Evolutionary conservation across 352 stramenopile genomes (phyloP), one percentile per base, ranked within the genome.

Genomic region (Globisporangium polare): DNA sequence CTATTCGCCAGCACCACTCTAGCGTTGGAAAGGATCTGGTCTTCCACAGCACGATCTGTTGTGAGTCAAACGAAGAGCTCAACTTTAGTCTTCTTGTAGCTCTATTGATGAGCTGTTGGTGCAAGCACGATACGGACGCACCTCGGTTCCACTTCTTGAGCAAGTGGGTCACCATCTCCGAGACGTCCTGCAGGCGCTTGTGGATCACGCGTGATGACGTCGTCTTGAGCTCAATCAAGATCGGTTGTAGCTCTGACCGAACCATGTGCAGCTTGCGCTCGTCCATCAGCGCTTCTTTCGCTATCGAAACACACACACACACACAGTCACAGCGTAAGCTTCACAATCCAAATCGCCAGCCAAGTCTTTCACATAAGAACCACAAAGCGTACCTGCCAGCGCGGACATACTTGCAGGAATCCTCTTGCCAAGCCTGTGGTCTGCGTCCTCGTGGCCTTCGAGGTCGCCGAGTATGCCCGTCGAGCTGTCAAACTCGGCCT

Each of bases 181-280:
- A 88, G 2, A 92, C 79, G 68, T 92, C 83, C 35, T 90, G 77
- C 26, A 92, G 60, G 4, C 83, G 78, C 55, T 90, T 90, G 62
- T 89, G 74, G 60, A 90, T 88, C 15, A 92, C 74, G 17, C 72
- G 69, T 7, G 78, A 85, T 22, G 80, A 70, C 10, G 83, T 89
- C 15, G 69, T 74, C 22, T 73, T 74, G 12, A 92, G 68, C 29
- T 89, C 81, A 8, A 75, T 65, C 22, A 92, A 47, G 39, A 92
- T 56, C 26, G 83, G 83, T 56, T 89, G 68, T 20, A 92, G 74
- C 57, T 89, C 80, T 1, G 73, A 79, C 3, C 49, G 66, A 0
- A 72, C 73, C 77, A 89, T 90, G 51, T 69, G 73, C 49, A 88
- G 60, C 42, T 89, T 90, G 18, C 84, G 78, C 2, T 88, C 75